A percentile compares a stretch with the other conserved stretches of the same genome.
Conservation (phyloP, 2,329 filamentous ascomycete genomes). For the Aspergillus sp. region DNA sequence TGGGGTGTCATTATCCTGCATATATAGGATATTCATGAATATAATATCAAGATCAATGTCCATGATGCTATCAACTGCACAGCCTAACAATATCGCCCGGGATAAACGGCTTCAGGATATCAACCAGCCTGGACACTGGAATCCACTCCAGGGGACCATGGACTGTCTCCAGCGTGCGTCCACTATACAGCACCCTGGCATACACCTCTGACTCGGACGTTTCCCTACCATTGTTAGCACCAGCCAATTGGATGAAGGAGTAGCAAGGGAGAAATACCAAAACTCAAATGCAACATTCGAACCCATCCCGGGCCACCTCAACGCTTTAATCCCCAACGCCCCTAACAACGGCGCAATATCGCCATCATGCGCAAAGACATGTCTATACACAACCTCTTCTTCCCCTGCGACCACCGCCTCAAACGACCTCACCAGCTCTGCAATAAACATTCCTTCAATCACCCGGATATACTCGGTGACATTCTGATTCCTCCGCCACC, state of each 20-base stretch:
- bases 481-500: slow-evolving; percentile 36
- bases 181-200: slow-evolving; percentile 33
- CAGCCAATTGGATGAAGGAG: background rate
- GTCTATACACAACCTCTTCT: slow-evolving; percentile 30
- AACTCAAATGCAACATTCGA: slow-evolving; percentile 41
- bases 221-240: slow-evolving; percentile 17
- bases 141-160: slow-evolving; percentile 33
- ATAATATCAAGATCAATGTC: background rate
- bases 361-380: slow-evolving; percentile 40
- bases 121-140: slow-evolving; percentile 21
- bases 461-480: slow-evolving; percentile 38
- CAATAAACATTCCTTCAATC: slow-evolving; percentile 39
- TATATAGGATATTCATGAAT: too few species aligned
- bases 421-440: slow-evolving; percentile 34
- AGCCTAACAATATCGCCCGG: slow-evolving; percentile 28
- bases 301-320: slow-evolving; percentile 43
- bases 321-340: slow-evolving; percentile 33
- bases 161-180: slow-evolving; percentile 28
- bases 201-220: slow-evolving; percentile 18
- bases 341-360: slow-evolving; percentile 39
- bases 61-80: slow-evolving; percentile 12
- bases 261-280: slow-evolving; percentile 27
- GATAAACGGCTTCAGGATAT: slow-evolving; percentile 28
- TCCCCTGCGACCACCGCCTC: slow-evolving; percentile 24
- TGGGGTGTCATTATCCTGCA: too few species aligned